These are phyloP conservation scores for Tremella yokohamensis DNA, from an alignment of 768 basidiomycete species.

Conservation along the genomic window DNA sequence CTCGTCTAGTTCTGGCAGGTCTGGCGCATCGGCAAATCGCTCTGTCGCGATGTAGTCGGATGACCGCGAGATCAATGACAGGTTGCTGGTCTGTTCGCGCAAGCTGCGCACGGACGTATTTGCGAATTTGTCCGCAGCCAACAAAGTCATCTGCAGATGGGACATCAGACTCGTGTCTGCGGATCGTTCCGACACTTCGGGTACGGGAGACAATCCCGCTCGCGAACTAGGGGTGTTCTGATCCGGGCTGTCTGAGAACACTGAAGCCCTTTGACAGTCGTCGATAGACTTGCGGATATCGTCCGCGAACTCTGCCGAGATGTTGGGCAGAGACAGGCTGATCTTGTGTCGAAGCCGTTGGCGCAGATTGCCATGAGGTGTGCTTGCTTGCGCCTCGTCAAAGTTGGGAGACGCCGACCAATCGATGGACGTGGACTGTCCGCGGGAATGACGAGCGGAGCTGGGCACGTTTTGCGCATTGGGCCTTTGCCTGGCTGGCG, in stretches of 20 bases:
- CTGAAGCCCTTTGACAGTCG: slow-evolving; percentile 1
- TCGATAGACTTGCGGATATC: slow-evolving; percentile 28
- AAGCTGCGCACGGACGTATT: background rate
- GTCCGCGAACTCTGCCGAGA: slow-evolving; percentile 22
- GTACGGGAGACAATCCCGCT: background rate
- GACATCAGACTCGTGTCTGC: background rate
- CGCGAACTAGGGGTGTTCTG: no score
- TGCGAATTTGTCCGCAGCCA: background rate
- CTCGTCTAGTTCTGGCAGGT: no score
- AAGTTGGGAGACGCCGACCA: slow-evolving; percentile 19
- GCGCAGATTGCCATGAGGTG: slow-evolving; percentile 6
- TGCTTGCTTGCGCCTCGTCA: slow-evolving; percentile 1
- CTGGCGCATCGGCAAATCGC: no score
- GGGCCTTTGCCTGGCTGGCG: background rate
- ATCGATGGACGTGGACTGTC: slow-evolving; percentile 28
- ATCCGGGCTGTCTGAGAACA: background rate
- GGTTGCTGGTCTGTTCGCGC: background rate
- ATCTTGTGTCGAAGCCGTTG: slow-evolving; percentile 24
- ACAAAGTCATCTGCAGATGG: background rate
- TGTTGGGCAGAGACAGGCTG: slow-evolving; percentile 25
- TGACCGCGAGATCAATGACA: no score
- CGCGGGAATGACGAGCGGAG: slow-evolving; percentile 8
- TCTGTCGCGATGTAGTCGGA: no score
- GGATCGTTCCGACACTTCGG: background rate
- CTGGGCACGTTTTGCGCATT: background rate